A percentile compares a stretch with the other conserved stretches of the same genome.
Evolutionary conservation across 495 filamentous ascomycete genomes (phyloP).

Genomic region (Lophiotrema nucula): DNA sequence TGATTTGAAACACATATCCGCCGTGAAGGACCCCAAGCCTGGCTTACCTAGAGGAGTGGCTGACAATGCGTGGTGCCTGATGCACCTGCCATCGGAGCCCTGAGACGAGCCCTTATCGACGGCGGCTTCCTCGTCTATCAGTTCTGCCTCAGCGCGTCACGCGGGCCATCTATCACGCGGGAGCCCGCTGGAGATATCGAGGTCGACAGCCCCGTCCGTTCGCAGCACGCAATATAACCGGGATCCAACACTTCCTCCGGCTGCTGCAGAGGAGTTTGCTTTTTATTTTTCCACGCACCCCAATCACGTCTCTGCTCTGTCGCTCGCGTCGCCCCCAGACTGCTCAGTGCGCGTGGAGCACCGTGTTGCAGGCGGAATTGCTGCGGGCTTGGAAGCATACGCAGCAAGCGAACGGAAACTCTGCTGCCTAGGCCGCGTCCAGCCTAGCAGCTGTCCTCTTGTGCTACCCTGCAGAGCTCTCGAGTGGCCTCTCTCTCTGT

Average conservation of each 20-base stretch:
- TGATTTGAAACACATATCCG: background rate
- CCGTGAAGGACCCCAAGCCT: background rate
- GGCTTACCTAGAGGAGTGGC: background rate
- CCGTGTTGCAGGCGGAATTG: no score
- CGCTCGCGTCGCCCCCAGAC: background rate
- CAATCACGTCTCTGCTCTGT: background rate
- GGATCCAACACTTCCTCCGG: background rate
- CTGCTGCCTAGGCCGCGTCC: conserved; percentile 8
- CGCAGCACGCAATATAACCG: background rate
- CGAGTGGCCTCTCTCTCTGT: background rate
- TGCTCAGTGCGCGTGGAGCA: background rate
- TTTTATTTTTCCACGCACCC: background rate
- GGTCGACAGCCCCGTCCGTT: no score
- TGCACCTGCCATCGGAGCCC: background rate
- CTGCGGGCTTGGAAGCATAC: background rate
- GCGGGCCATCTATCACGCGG: no score
- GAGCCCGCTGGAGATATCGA: no score
- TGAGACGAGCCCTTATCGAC: background rate
- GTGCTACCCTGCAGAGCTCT: conserved; percentile 1
- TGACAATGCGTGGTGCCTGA: background rate
- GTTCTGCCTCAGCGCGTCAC: no score
- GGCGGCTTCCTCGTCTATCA: background rate
- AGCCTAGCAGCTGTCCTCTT: conserved; percentile 7
- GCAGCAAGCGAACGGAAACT: conserved; percentile 4
- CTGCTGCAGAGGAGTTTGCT: background rate